Conservation (phyloP, 805 yeast genomes). For the Priceomyces fermenticarens region DNA sequence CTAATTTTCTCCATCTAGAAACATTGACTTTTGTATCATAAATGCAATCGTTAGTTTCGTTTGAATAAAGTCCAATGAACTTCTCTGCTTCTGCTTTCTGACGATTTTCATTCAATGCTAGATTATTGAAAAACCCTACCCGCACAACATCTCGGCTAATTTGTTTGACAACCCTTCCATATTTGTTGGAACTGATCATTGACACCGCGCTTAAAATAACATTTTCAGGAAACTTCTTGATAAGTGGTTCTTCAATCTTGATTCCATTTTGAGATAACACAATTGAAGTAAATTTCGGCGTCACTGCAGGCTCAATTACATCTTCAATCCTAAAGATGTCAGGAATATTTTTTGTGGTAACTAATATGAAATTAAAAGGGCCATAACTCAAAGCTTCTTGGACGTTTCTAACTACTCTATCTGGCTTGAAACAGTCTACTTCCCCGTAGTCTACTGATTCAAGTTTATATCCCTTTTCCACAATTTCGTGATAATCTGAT, state of each 20-base stretch:
- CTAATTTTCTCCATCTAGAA: slow-evolving; percentile 61
- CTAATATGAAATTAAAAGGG: slow-evolving; percentile 29
- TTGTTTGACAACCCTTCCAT: slow-evolving; percentile 2
- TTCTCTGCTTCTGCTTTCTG: slow-evolving; percentile 18
- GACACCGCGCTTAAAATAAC: slow-evolving; percentile 25
- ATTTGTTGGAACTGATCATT: slow-evolving; percentile 22
- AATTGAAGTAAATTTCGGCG: slow-evolving; percentile 14
- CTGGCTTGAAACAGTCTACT: slow-evolving; percentile 13
- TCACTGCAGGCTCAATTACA: slow-evolving; percentile 13
- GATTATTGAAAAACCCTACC: slow-evolving; percentile 7
- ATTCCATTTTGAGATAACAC: slow-evolving; percentile 30
- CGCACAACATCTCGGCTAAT: slow-evolving; percentile 4
- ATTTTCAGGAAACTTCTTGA: slow-evolving; percentile 20
- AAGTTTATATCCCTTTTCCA: slow-evolving; percentile 25
- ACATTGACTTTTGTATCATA: slow-evolving; percentile 21
- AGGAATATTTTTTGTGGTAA: slow-evolving; percentile 33
- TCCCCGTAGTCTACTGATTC: slow-evolving; percentile 28
- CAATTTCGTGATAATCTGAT: slow-evolving; percentile 27
- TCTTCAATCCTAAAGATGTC: slow-evolving; percentile 19
- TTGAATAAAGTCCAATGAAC: slow-evolving; percentile 20
- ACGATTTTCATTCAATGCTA: neutral
- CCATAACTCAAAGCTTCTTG: slow-evolving; percentile 19
- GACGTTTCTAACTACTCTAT: slow-evolving; percentile 19
- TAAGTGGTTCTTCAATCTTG: slow-evolving; percentile 21
- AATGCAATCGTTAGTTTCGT: slow-evolving; percentile 18